A percentile compares a stretch with the other conserved stretches of the same genome.
Conservation (phyloP, 257 asterid species). For the Ophiorrhiza pumila region DNA sequence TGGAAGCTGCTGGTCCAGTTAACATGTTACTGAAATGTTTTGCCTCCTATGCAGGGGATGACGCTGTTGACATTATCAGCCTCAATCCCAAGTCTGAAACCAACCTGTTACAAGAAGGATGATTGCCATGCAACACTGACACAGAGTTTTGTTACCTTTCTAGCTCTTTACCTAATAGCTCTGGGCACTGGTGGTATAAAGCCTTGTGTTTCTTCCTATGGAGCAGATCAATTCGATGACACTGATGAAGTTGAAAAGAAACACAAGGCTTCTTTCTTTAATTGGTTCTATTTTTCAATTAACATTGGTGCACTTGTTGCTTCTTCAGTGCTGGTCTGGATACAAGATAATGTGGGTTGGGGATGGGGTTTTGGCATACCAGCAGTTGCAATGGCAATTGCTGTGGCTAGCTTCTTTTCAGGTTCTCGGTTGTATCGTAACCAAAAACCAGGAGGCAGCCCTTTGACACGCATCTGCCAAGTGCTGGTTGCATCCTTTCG, state of each 20-base stretch:
- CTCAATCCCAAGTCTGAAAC: constrained; percentile 46
- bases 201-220: constrained; percentile 75
- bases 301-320: constrained; percentile 62
- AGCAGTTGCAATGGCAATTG: constrained; percentile 58
- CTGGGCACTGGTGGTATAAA: constrained; percentile 73
- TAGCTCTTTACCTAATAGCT: constrained; percentile 58
- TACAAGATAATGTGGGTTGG: constrained; percentile 64
- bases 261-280: constrained; percentile 59
- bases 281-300: constrained; percentile 64
- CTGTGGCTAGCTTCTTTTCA: constrained; percentile 50
- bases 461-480: constrained; percentile 57
- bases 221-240: constrained; percentile 77
- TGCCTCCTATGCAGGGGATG: constrained; percentile 49
- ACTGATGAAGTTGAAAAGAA: constrained; percentile 55
- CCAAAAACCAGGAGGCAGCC: constrained; percentile 79
- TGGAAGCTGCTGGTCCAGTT: not conserved
- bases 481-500: constrained; percentile 60
- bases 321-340: constrained; percentile 51
- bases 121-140: constrained; percentile 41
- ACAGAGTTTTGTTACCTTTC: constrained; percentile 39
- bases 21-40: not conserved
- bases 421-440: constrained; percentile 60
- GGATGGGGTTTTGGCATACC: constrained; percentile 76
- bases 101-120: constrained; percentile 44
- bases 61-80: constrained; percentile 61